These are phyloP conservation scores for Fusarium piperis DNA, from an alignment of 2,329 filamentous ascomycete genomes.

Conservation along the genomic window DNA sequence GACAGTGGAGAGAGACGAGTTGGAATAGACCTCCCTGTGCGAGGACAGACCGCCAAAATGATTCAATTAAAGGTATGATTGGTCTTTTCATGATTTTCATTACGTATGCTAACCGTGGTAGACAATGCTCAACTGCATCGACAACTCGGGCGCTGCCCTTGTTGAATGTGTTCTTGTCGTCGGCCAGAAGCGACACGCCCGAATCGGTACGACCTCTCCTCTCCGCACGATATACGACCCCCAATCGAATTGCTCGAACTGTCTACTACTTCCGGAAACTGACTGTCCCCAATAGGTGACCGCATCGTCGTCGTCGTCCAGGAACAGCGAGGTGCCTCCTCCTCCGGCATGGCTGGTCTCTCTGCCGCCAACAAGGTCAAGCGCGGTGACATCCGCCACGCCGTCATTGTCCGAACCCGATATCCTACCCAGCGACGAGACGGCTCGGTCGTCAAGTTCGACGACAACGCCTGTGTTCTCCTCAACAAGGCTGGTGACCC, in stretches of 20 bases:
- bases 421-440: conserved; percentile 90
- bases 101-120: conserved; percentile 50
- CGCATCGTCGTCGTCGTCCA: conserved; percentile 97
- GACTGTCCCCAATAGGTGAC: conserved; percentile 72
- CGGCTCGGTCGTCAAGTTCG: conserved; percentile 90
- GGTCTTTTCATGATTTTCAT: fast-evolving
- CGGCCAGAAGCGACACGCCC: conserved; percentile 87
- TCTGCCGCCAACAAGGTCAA: conserved; percentile 89
- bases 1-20: conserved; percentile 35
- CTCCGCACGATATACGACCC: not conserved
- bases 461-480: conserved; percentile 97
- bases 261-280: not conserved
- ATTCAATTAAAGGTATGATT: conserved; percentile 83
- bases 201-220: conserved; percentile 74
- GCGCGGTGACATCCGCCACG: conserved; percentile 94
- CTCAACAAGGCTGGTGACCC: conserved; percentile 98
- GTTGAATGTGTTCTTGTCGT: conserved; percentile 96
- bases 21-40: conserved; percentile 31
- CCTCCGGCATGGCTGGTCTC: conserved; percentile 76
- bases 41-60: conserved; percentile 66
- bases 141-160: conserved; percentile 97
- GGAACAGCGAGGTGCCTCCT: conserved; percentile 85
- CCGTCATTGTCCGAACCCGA: conserved; percentile 89
- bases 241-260: not conserved
- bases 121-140: conserved; percentile 99